Base-by-base conservation (phyloP, 2,329 filamentous ascomycete species). In the Venturia oleaginea region DNA sequence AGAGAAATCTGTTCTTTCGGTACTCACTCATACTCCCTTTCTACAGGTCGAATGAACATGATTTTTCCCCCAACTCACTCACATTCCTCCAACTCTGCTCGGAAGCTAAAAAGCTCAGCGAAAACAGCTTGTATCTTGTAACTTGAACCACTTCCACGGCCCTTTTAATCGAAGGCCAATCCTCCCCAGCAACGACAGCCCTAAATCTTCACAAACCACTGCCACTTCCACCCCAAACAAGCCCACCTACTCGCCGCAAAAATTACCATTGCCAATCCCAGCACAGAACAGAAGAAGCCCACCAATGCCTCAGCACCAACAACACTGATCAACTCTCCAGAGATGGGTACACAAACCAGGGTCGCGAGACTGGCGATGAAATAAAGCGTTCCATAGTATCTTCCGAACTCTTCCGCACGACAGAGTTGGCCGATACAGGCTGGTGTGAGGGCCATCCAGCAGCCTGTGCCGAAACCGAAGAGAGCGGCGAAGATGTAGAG, bases 241-340 rank as follows among this genome's bases (percentile, higher is more conserved):
- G 73, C 73, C 73, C 73, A 75, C 38, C 73, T 64, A 68, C 72
- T 74, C 30, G 72, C 73, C 34, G 70, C 19, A 43, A 75, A 74
- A 32, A 68, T 69, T 0, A 73, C 43, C 54, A 72, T 43, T 66
- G 72, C 73, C 62, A 75, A 66, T 1, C 69, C 70, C 22, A 75
- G 67, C 8, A 75, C 66, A 1, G 67, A 70, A 61, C 72, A 73
- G 59, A 71, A 74, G 65, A 75, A 75, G 0, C 67, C 73, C 1
- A 75, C 72, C 73, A 75, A 71, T 0, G 72, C 61, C 65, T 70
- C 67, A 11, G 73, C 69, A 19, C 73, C 73, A 2, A 74, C 72
- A 1, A 68, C 71, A 62, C 73, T 68, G 6, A 75, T 70, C 24
- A 75, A 67, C 67, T 74, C 72, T 55, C 73, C 73, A 64, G 71